Conservation (phyloP, 148 eudicot species). For the Chenopodium berlandieri region DNA sequence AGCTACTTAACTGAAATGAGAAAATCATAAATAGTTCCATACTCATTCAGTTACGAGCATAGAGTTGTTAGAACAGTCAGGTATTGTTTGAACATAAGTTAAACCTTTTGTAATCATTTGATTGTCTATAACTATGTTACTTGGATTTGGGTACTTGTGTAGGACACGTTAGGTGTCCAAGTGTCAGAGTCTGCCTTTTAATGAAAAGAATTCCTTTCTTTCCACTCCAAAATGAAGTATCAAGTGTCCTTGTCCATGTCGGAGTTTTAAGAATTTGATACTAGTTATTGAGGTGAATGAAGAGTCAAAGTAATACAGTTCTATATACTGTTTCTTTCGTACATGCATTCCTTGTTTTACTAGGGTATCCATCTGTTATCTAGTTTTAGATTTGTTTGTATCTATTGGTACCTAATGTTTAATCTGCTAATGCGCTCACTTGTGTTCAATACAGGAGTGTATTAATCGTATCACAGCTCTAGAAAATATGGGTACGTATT, state of each 20-base stretch:
- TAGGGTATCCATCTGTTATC: background rate
- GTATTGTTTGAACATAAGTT: background rate
- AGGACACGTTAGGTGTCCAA: background rate
- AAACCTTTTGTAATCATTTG: background rate
- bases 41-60: background rate
- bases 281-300: background rate
- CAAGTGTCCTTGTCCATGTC: background rate
- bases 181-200: background rate
- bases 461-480: conserved; percentile 81
- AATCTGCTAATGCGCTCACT: conserved; percentile 3
- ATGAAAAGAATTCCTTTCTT: background rate
- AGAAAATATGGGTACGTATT: conserved; percentile 74
- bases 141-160: background rate
- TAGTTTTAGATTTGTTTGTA: background rate
- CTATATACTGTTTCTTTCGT: background rate
- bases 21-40: background rate
- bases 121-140: too few species aligned
- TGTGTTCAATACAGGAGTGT: conserved; percentile 62
- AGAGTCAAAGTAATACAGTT: background rate
- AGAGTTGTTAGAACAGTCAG: background rate
- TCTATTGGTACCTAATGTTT: background rate
- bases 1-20: background rate
- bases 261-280: background rate
- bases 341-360: background rate
- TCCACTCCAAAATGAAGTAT: background rate